Evolutionary conservation across 2,329 filamentous ascomycete genomes (phyloP), one percentile per base, ranked within the genome.

Genomic region (Septoria linicola): DNA sequence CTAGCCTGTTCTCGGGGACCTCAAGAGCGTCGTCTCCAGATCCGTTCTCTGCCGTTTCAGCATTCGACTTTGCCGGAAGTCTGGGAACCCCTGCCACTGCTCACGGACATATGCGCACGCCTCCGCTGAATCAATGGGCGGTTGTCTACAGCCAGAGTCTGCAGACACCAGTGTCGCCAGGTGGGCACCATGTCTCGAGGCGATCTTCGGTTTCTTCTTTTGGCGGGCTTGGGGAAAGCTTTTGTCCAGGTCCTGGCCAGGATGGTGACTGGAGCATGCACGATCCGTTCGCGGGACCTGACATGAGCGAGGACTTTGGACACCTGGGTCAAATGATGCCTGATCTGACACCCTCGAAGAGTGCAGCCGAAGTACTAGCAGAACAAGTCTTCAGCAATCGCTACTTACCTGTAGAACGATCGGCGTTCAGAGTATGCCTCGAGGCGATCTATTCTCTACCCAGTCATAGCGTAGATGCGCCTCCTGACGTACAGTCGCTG

Each of bases 121-220:
- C 55, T 4, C 52, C 55, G 2, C 34, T 55, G 14, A 43, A 45
- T 5, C 44, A 55, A 23, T 57, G 52, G 55, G 52, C 52, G 2
- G 55, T 53, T 3, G 41, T 52, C 3, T 47, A 54, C 30, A 46
- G 39, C 14, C 49, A 42, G 20, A 52, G 37, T 16, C 32, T 57
- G 30, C 48, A 50, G 37, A 51, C 53, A 17, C 51, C 55, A 13
- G 45, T 36, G 11, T 55, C 53, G 3, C 41, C 45, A 16, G 41
- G 45, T 10, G 40, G 44, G 11, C 43, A 43, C 23, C 41, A 49
- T 17, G 36, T 49, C 8, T 57, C 55, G 11, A 44, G 52, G 13
- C 49, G 49, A 31, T 55, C 52, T 7, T 57, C 55, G 2, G 42
- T 57, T 8, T 57, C 55, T 2, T 52, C 55, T 1, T 57, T 57